These are phyloP conservation scores for Penicillium canescens DNA, from an alignment of 495 filamentous ascomycete species.

Conservation along the genomic window DNA sequence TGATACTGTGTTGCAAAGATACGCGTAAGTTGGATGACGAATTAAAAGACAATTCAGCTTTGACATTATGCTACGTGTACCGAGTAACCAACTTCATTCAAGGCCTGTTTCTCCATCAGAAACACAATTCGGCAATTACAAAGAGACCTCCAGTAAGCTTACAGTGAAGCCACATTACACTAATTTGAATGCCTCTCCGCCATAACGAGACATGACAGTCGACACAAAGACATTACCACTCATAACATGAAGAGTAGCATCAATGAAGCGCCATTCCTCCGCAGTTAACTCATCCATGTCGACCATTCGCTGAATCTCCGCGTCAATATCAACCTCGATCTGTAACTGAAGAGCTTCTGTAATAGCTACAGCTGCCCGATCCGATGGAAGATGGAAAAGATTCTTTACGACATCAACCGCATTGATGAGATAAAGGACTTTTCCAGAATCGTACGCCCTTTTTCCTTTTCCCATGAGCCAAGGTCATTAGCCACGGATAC, in stretches of 20 bases:
- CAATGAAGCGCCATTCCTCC: conserved; percentile 10
- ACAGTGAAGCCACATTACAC: too few relatives aligned
- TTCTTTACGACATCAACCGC: conserved; percentile 13
- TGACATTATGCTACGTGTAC: too few relatives aligned
- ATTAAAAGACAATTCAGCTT: too few relatives aligned
- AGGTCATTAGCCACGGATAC: conserved; percentile 17
- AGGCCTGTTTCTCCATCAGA: too few relatives aligned
- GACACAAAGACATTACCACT: conserved; percentile 10
- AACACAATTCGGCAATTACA: too few relatives aligned
- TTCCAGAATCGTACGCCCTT: conserved; percentile 6
- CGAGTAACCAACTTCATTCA: too few relatives aligned
- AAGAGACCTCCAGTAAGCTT: too few relatives aligned
- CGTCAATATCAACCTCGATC: conserved; percentile 13
- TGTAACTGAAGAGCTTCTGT: conserved; percentile 11
- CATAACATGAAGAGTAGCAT: neutral
- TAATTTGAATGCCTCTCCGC: neutral
- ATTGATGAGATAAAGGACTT: conserved; percentile 11
- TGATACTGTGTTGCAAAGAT: too few relatives aligned
- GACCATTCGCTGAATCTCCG: conserved; percentile 1
- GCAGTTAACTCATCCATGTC: neutral
- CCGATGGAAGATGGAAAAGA: neutral
- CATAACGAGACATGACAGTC: conserved; percentile 6
- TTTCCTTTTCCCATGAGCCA: conserved; percentile 17
- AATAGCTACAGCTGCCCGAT: conserved; percentile 6
- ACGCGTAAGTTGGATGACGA: too few relatives aligned